Conservation (phyloP, 495 filamentous ascomycete genomes). For the Letharia lupina region DNA sequence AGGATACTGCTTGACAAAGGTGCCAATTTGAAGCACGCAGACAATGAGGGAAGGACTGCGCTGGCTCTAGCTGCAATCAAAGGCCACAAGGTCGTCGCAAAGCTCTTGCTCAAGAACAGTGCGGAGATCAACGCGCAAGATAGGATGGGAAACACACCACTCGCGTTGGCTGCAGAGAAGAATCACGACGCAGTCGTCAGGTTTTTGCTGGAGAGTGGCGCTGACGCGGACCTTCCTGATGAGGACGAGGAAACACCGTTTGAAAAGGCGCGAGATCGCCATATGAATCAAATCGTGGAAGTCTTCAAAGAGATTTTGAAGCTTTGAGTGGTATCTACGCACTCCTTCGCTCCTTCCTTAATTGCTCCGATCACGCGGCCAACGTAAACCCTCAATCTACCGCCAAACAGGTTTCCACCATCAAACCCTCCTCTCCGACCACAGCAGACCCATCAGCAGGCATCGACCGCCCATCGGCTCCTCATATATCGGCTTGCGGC, state of each 20-base stretch:
- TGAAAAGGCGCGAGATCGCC: constrained; percentile 18
- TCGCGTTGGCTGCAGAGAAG: constrained; percentile 22
- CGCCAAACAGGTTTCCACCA: background rate
- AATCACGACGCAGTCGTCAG: constrained; percentile 19
- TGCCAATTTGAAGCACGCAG: constrained; percentile 1
- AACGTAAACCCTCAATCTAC: too few species aligned
- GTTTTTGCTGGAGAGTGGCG: constrained; percentile 23
- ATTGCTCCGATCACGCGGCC: background rate
- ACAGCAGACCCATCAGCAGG: background rate
- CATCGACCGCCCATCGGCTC: too few species aligned
- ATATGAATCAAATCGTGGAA: constrained; percentile 12
- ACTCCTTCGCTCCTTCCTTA: background rate
- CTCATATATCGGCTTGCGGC: too few species aligned
- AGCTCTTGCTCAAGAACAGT: constrained; percentile 23
- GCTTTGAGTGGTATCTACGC: background rate
- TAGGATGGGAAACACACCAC: constrained; percentile 26
- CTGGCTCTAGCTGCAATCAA: constrained; percentile 24
- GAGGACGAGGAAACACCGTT: constrained; percentile 23
- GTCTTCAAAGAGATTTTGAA: constrained; percentile 9
- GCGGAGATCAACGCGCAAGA: constrained; percentile 26
- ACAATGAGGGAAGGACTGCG: constrained; percentile 23
- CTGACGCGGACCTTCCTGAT: constrained; percentile 19
- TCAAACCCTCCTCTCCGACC: background rate
- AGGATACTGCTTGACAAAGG: constrained; percentile 9
- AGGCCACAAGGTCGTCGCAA: constrained; percentile 23